Percentiles rank a stretch among this genome's conserved stretches.
Conservation (phyloP, 2,329 filamentous ascomycete genomes). For the Aureobasidium sp. region DNA sequence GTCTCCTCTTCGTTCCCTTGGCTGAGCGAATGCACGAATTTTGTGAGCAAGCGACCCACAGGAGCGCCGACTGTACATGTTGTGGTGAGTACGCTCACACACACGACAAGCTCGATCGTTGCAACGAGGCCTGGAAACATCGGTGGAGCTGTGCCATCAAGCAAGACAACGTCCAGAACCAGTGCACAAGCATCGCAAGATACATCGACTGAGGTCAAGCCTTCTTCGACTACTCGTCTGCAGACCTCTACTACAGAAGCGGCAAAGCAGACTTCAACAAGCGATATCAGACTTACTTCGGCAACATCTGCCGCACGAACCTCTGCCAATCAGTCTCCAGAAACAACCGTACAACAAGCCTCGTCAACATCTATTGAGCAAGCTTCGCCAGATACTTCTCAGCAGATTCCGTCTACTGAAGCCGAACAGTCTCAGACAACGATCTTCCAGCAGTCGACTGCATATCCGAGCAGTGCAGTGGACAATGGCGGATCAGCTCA, state of each 20-base stretch:
- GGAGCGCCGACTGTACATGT: constrained; percentile 10
- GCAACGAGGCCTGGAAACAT: neutral
- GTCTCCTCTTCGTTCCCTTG: neutral
- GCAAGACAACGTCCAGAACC: neutral
- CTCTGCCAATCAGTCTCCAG: neutral
- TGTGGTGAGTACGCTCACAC: neutral
- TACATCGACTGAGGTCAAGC: neutral
- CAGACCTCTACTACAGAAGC: neutral
- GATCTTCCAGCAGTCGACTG: neutral
- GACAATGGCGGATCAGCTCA: neutral
- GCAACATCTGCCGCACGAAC: too few relatives aligned
- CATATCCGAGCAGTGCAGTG: neutral
- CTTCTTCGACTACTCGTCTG: neutral
- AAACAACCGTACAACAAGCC: neutral
- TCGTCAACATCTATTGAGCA: neutral
- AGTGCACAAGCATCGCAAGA: neutral
- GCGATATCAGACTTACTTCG: neutral
- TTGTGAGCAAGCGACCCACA: neutral
- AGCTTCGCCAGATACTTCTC: neutral
- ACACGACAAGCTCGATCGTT: neutral
- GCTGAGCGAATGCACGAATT: neutral
- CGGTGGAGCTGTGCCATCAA: neutral
- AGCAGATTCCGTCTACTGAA: neutral
- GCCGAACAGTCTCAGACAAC: neutral
- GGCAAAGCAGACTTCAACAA: neutral